Evolutionary conservation across 1,284 basidiomycete genomes (phyloP).

Genomic region (Pholiota adiposa): DNA sequence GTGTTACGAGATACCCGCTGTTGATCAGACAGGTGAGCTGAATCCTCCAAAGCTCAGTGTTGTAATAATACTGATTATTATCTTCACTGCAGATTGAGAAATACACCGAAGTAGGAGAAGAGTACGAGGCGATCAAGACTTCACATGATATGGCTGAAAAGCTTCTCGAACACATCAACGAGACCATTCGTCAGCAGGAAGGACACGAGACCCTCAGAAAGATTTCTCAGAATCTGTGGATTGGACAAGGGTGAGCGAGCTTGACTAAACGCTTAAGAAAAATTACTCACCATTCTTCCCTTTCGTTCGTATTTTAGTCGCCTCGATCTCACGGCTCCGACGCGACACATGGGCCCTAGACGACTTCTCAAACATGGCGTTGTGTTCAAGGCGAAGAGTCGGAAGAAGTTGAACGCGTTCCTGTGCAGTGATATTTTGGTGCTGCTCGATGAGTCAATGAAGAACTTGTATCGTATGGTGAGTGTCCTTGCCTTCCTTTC

Average conservation of each 20-base stretch:
- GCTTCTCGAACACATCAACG: conserved; percentile 85
- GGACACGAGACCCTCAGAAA: conserved; percentile 70
- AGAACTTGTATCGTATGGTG: conserved; percentile 83
- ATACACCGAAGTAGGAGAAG: conserved; percentile 72
- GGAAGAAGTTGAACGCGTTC: conserved; percentile 77
- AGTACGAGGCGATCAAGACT: conserved; percentile 56
- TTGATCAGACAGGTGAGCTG: conserved; percentile 76
- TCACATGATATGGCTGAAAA: conserved; percentile 72
- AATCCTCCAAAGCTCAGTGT: background rate
- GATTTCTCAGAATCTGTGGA: conserved; percentile 83
- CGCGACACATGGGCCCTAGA: conserved; percentile 77
- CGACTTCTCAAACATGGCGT: conserved; percentile 81
- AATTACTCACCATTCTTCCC: background rate
- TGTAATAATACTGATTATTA: background rate
- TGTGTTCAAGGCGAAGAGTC: conserved; percentile 83
- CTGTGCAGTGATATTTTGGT: conserved; percentile 84
- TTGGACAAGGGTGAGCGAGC: conserved; percentile 75
- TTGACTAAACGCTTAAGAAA: background rate
- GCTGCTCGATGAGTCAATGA: conserved; percentile 69
- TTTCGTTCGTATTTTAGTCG: conserved; percentile 52
- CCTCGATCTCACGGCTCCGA: conserved; percentile 90
- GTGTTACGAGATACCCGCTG: conserved; percentile 90
- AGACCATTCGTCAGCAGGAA: conserved; percentile 87
- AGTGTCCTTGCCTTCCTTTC: conserved; percentile 30
- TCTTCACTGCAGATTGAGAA: conserved; percentile 63